Percentiles rank a stretch among this genome's conserved stretches.
Evolutionary conservation across 257 asterid genomes (phyloP).

Genomic region (Penstemon barbatus): DNA sequence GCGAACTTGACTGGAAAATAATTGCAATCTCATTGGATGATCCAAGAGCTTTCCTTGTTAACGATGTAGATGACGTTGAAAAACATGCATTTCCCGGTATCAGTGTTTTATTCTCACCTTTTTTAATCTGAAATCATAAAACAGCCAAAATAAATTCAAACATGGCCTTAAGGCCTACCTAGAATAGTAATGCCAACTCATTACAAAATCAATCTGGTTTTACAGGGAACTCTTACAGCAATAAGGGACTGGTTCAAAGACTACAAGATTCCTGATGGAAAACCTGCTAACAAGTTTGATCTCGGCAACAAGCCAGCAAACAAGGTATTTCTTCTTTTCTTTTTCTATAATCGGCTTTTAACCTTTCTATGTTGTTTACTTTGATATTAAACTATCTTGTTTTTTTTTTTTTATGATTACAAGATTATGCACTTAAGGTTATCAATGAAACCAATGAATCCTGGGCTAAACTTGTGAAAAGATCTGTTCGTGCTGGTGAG

Average conservation of each 20-base stretch:
- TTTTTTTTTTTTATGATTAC: conserved; percentile 3
- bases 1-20: conserved; percentile 98
- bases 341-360: too few species aligned
- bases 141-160: too few species aligned
- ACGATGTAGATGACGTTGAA: conserved; percentile 87
- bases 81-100: conserved; percentile 95
- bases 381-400: not conserved
- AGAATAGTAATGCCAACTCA: too few species aligned
- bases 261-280: conserved; percentile 99
- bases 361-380: not conserved
- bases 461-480: conserved; percentile 92
- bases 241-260: conserved; percentile 98
- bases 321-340: conserved; percentile 50
- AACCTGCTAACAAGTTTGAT: conserved; percentile 92
- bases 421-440: conserved; percentile 91
- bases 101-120: too few species aligned
- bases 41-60: conserved; percentile 95
- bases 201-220: not conserved
- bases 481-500: conserved; percentile 84
- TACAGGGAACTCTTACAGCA: conserved; percentile 94
- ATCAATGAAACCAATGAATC: conserved; percentile 84
- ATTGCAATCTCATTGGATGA: conserved; percentile 92
- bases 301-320: conserved; percentile 93
- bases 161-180: too few species aligned
- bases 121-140: too few species aligned